These are phyloP conservation scores for Trypanosoma platydactyli DNA, from an alignment of 208 protist species.

Conservation along the genomic window DNA sequence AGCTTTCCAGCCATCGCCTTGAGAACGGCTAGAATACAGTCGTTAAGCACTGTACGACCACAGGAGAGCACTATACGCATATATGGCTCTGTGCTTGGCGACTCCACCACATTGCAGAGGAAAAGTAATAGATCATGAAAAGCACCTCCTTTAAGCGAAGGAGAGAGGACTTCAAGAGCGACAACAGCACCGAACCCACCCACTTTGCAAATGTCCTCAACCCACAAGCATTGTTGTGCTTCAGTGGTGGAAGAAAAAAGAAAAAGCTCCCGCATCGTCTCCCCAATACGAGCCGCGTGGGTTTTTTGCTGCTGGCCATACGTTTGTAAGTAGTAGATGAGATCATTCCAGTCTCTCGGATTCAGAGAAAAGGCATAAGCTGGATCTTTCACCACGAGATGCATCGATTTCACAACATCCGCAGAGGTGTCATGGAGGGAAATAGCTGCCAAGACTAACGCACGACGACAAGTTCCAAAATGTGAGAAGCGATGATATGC, in stretches of 20 bases:
- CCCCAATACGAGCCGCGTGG: slow-evolving; percentile 58
- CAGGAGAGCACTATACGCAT: slow-evolving; percentile 65
- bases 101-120: slow-evolving; percentile 71
- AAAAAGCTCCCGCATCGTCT: slow-evolving; percentile 69
- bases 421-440: slow-evolving; percentile 46
- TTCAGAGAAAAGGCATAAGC: slow-evolving; percentile 53
- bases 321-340: slow-evolving; percentile 70
- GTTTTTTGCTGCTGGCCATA: slow-evolving; percentile 61
- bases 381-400: slow-evolving; percentile 34
- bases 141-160: slow-evolving; percentile 48
- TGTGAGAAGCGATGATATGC: slow-evolving; percentile 71
- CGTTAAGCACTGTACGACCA: slow-evolving; percentile 71
- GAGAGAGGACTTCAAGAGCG: slow-evolving; percentile 58
- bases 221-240: slow-evolving; percentile 56
- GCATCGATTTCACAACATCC: slow-evolving; percentile 47
- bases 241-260: slow-evolving; percentile 41
- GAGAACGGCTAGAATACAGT: slow-evolving; percentile 51
- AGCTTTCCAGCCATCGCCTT: slow-evolving; percentile 59
- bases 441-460: slow-evolving; percentile 72
- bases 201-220: slow-evolving; percentile 54
- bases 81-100: slow-evolving; percentile 60
- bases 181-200: slow-evolving; percentile 70
- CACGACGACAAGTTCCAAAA: slow-evolving; percentile 76
- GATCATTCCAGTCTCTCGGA: slow-evolving; percentile 73
- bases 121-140: slow-evolving; percentile 66